phyloP scores from a whole-genome alignment of 2,329 filamentous ascomycete genomes.

The Talaromyces amestolkiae region DNA sequence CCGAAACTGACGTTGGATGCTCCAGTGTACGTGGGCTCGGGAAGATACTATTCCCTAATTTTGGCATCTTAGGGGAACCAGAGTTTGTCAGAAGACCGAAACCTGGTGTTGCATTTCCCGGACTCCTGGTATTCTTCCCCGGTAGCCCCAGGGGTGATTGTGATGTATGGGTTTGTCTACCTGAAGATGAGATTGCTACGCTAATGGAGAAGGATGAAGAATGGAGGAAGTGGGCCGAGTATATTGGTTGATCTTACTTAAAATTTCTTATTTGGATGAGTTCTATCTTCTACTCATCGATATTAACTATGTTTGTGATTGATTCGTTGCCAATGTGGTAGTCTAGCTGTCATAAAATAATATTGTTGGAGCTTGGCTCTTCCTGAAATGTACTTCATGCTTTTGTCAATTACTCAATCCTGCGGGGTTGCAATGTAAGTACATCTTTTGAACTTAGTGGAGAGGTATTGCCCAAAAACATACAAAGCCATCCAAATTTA shows the following conservation, averaged over 20 bases:
- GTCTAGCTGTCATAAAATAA: too few species aligned
- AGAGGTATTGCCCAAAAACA: too few species aligned
- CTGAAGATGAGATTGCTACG: conserved; percentile 16
- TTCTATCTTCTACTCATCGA: too few species aligned
- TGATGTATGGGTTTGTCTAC: conserved; percentile 24
- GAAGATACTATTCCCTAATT: conserved; percentile 14
- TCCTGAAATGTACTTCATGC: neutral
- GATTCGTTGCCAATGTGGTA: neutral
- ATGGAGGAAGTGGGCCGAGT: conserved; percentile 21
- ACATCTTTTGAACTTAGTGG: too few species aligned
- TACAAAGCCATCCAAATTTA: too few species aligned
- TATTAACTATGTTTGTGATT: too few species aligned
- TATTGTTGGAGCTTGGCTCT: neutral
- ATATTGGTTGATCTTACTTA: conserved; percentile 19
- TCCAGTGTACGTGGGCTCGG: conserved; percentile 11
- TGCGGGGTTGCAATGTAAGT: too few species aligned
- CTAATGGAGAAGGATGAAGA: conserved; percentile 18
- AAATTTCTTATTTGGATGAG: too few species aligned
- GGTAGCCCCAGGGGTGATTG: conserved; percentile 19
- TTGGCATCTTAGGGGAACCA: conserved; percentile 22
- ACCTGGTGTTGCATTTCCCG: conserved; percentile 12
- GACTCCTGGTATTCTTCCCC: conserved; percentile 23
- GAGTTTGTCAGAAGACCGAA: conserved; percentile 22
- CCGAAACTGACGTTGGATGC: conserved; percentile 12
- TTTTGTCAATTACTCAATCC: too few species aligned